Evolutionary conservation across 2,329 filamentous ascomycete species (phyloP), one percentile per base, ranked within the genome.

Genomic region (Calonectria crousiana): DNA sequence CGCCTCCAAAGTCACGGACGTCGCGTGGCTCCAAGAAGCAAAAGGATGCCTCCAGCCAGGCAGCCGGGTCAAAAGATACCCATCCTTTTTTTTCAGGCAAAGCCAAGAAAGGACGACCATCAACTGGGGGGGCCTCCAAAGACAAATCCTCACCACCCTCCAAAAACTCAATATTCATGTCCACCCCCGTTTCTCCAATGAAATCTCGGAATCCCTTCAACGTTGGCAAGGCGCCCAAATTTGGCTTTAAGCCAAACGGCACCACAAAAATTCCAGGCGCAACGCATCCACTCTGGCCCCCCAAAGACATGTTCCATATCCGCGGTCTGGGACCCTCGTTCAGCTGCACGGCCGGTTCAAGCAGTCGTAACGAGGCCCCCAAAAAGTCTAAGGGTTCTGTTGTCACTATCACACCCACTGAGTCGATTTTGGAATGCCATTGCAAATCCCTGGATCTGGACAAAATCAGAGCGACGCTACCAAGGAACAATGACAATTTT

Each of bases 221-320:
- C 0, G 73, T 83, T 4, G 82, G 79, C 18, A 84, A 83, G 26
- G 72, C 85, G 20, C 85, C 87, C 0, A 84, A 85, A 16, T 88
- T 90, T 73, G 88, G 89, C 4, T 79, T 83, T 32, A 88, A 84
- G 69, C 85, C 86, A 6, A 79, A 83, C 4, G 86, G 85, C 0
- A 80, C 91, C 0, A 80, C 91, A 6, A 95, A 91, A 79, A 87
- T 93, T n/a, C 91, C 92, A 0, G 94, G 93, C 3, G 88, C 92
- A 11, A 86, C 87, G 75, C 88, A 94, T 69, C 90, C 94, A 4
- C 87, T 91, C n/a, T 97, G 94, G 93, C 95, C 95, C 47, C 89
- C 90, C 64, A 88, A 89, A 75, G 93, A 88, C 9, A 91, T 91
- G 81, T 84, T 88, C 1, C 94, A 95, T 82, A 84, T 95, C 52